A percentile compares a stretch with the other conserved stretches of the same genome.
These are phyloP conservation scores for Tylopilus cervinicoccineus DNA, from an alignment of 768 basidiomycete species.

Conservation along the genomic window DNA sequence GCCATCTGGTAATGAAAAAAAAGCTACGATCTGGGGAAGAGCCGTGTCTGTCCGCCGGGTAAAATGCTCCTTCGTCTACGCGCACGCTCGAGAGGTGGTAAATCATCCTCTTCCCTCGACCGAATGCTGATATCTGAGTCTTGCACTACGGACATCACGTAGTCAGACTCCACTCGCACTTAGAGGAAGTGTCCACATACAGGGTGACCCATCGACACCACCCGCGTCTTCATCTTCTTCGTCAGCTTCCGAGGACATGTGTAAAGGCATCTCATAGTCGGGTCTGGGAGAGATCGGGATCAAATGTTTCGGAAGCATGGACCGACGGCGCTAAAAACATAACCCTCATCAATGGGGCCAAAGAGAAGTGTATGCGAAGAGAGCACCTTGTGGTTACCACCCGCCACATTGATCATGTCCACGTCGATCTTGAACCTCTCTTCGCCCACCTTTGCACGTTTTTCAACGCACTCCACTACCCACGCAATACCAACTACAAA, in stretches of 20 bases:
- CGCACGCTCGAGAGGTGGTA: slow-evolving; percentile 70
- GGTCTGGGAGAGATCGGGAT: slow-evolving; percentile 29
- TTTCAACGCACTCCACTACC: slow-evolving; percentile 85
- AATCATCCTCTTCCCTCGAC: slow-evolving; percentile 47
- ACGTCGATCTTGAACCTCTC: slow-evolving; percentile 61
- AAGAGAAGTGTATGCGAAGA: neutral
- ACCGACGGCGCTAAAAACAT: slow-evolving; percentile 59
- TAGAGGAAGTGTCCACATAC: slow-evolving; percentile 13
- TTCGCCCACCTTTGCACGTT: slow-evolving; percentile 60
- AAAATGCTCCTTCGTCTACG: slow-evolving; percentile 44
- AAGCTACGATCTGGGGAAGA: slow-evolving; percentile 9
- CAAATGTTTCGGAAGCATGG: slow-evolving; percentile 65
- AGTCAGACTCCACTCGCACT: slow-evolving; percentile 8
- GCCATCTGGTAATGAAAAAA: neutral
- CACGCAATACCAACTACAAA: slow-evolving; percentile 79
- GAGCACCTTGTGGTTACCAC: slow-evolving; percentile 59
- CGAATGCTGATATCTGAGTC: slow-evolving; percentile 25
- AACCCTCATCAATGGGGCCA: neutral
- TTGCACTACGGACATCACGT: slow-evolving; percentile 9
- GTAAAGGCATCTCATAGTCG: slow-evolving; percentile 1
- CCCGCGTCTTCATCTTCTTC: slow-evolving; percentile 32
- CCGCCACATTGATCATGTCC: slow-evolving; percentile 52
- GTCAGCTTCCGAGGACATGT: slow-evolving; percentile 26
- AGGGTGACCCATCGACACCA: slow-evolving; percentile 13
- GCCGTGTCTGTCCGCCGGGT: slow-evolving; percentile 28